A percentile compares a stretch with the other conserved stretches of the same genome.
phyloP scores from a whole-genome alignment of 345 rosid genomes.

The Brassica carinata region DNA sequence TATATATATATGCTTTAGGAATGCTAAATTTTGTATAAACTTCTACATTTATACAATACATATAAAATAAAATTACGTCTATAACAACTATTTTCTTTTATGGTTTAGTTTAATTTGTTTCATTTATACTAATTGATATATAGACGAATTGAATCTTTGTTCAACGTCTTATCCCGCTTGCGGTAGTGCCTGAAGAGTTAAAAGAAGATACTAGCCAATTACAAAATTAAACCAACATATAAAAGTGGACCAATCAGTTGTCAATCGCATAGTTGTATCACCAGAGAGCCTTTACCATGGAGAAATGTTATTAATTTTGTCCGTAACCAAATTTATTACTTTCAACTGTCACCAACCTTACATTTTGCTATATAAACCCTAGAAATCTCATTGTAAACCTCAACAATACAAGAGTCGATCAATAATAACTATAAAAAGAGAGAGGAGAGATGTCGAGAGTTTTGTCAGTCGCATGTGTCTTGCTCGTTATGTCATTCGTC shows the following conservation, averaged over 20 bases:
- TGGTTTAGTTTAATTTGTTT: too few species aligned
- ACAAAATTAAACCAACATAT: background rate
- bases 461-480: constrained; percentile 29
- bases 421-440: background rate
- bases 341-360: constrained; percentile 52
- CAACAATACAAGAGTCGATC: constrained; percentile 16
- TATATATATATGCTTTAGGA: too few species aligned
- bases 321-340: constrained; percentile 40
- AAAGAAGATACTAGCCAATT: constrained; percentile 5
- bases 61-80: too few species aligned
- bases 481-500: constrained; percentile 28
- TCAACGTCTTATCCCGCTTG: background rate
- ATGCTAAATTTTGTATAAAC: too few species aligned
- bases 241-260: constrained; percentile 26
- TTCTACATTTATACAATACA: too few species aligned
- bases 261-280: constrained; percentile 29
- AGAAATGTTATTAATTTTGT: constrained; percentile 25
- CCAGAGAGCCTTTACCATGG: constrained; percentile 28
- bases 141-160: too few species aligned
- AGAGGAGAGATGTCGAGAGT: constrained; percentile 30
- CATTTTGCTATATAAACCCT: constrained; percentile 43
- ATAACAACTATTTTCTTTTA: too few species aligned
- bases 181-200: background rate
- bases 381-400: constrained; percentile 20
- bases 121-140: too few species aligned